Conservation (phyloP, 495 filamentous ascomycete species). For the Chaetomidium leptoderma region DNA sequence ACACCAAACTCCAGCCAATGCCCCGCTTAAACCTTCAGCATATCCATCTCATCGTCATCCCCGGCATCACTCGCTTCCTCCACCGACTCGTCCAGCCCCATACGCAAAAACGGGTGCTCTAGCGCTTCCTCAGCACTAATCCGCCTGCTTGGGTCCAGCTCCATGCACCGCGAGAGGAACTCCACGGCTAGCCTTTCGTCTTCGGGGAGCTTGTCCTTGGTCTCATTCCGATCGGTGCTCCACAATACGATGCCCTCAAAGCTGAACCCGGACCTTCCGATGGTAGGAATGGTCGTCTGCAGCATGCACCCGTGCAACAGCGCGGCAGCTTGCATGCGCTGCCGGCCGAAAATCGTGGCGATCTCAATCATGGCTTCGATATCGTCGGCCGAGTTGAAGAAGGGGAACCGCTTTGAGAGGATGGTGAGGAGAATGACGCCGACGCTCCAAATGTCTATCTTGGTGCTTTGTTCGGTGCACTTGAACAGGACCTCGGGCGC, state of each 20-base stretch:
- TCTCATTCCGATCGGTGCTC: slow-evolving; percentile 64
- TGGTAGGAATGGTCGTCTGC: slow-evolving; percentile 85
- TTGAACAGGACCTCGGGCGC: slow-evolving; percentile 97
- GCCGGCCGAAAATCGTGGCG: slow-evolving; percentile 85
- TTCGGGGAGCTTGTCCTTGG: slow-evolving; percentile 43
- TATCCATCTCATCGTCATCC: slow-evolving; percentile 47
- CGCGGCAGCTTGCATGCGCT: slow-evolving; percentile 75
- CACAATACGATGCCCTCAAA: slow-evolving; percentile 92
- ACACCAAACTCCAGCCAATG: slow-evolving; percentile 15
- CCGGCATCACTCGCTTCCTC: slow-evolving; percentile 17
- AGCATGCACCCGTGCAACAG: slow-evolving; percentile 79
- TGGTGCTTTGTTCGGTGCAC: slow-evolving; percentile 92
- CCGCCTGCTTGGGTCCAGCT: slow-evolving; percentile 65
- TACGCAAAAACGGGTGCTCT: slow-evolving; percentile 66
- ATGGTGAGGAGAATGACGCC: slow-evolving; percentile 92
- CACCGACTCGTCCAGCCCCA: slow-evolving; percentile 26
- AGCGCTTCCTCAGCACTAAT: slow-evolving; percentile 70
- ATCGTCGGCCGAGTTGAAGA: slow-evolving; percentile 96
- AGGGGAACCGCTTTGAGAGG: slow-evolving; percentile 84
- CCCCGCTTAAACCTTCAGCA: slow-evolving; percentile 33
- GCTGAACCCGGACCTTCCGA: slow-evolving; percentile 76
- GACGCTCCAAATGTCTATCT: slow-evolving; percentile 95
- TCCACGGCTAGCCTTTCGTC: slow-evolving; percentile 63
- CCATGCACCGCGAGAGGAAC: slow-evolving; percentile 65
- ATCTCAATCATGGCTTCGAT: slow-evolving; percentile 97